Conservation (phyloP, 306 rosid genomes). For the Carpinus viminea region DNA sequence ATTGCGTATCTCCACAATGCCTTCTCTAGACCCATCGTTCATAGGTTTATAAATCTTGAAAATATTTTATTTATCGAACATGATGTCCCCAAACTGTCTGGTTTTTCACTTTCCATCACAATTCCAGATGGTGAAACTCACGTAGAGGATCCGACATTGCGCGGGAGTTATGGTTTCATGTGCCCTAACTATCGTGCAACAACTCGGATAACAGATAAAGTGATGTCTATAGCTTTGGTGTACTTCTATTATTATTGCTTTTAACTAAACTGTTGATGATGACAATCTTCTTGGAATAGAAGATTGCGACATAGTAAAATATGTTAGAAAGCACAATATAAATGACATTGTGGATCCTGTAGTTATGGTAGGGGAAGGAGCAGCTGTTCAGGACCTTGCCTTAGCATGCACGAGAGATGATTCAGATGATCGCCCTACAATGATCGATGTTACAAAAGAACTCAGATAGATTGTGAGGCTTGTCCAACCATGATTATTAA, state of each 20-base stretch:
- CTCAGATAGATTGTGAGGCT: too few species aligned
- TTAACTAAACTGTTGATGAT: not conserved
- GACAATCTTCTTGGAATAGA: not conserved
- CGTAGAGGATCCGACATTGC: too few species aligned
- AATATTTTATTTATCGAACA: not conserved
- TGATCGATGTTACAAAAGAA: too few species aligned
- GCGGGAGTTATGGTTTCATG: too few species aligned
- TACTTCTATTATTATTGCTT: not conserved
- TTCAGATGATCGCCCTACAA: too few species aligned
- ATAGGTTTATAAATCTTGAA: too few species aligned
- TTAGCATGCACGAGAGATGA: not conserved
- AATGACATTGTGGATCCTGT: not conserved
- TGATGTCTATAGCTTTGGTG: slow-evolving; percentile 18
- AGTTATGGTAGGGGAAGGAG: not conserved
- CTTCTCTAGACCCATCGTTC: too few species aligned
- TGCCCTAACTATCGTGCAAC: not conserved
- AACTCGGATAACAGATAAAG: not conserved
- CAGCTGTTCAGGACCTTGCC: not conserved
- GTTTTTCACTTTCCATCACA: slow-evolving; percentile 11
- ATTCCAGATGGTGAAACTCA: slow-evolving; percentile 8
- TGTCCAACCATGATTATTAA: too few species aligned
- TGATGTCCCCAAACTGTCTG: not conserved
- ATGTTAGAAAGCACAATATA: not conserved
- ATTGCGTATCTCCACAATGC: too few species aligned
- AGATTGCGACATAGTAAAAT: too few species aligned